Base-by-base conservation (phyloP, 805 yeast species). In the Yarrowia sp. region DNA sequence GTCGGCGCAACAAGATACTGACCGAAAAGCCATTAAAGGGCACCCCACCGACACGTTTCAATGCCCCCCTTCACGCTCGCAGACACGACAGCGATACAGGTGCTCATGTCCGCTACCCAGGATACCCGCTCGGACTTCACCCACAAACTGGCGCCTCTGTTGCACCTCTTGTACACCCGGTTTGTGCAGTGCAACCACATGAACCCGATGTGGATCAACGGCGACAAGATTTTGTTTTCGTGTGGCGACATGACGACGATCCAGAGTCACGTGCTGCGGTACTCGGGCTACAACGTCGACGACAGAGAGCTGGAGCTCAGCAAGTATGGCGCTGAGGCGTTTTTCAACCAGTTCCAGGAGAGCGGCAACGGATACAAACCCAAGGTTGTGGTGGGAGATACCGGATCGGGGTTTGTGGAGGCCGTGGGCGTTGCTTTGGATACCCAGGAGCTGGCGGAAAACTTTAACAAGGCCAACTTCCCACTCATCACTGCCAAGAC, bases 401-500 rank as follows among this genome's bases (percentile, higher is more conserved):
- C 55, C 5, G 67, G 67, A 16, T 63, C 67, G 2, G 67, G 67
- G 16, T 63, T 63, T 40, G 67, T 63, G 38, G 67, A 63, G 56
- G 67, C 67, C 16, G 67, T 63, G 46, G 67, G 67, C 19, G 67
- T 63, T 7, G 67, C 67, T 5, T 32, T 63, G 36, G 67, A 63
- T n/a, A 48, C 56, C 1, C 56, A 48, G 40, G 67, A 63, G 48
- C 55, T 48, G 36, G 55, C 67, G 1, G 67, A 63, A n/a, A 63
- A 48, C 16, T 63, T 63, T n/a, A 63, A 63, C 56, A 48, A 41
- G 41, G 35, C 67, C n/a, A 49, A 41, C 11, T 63, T 63, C 40
- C 56, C 67, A 10, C 48, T 63, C 5, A 48, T 63, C 10, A 63
- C 67, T 5, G 56, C 56, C 10, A 63, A 63, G 5, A 63, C 67